Percentiles rank a stretch among this genome's conserved stretches.
phyloP scores from a whole-genome alignment of 257 asterid species.

The Jacaranda copaia region DNA sequence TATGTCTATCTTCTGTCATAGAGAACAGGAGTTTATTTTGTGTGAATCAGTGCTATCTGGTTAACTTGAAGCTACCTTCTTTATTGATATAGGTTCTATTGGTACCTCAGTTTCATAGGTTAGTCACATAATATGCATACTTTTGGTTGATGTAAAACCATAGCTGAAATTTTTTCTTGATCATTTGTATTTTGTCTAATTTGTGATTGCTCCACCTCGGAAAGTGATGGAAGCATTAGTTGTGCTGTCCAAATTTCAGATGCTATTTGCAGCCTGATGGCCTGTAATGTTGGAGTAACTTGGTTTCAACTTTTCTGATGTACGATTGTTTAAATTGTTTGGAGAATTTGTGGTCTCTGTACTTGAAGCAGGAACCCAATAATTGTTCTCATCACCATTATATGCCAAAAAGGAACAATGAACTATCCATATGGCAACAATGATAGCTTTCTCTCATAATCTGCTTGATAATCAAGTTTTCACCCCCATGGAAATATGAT shows the following conservation, averaged over 20 bases:
- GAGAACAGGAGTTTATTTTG: too few species aligned
- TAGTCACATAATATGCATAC: neutral
- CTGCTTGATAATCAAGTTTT: neutral
- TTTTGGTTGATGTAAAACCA: neutral
- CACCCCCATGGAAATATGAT: neutral
- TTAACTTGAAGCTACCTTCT: too few species aligned
- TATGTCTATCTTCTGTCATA: too few species aligned
- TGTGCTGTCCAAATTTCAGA: neutral
- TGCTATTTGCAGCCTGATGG: conserved; percentile 12
- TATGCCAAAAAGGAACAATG: too few species aligned
- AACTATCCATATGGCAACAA: too few species aligned
- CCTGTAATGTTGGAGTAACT: neutral
- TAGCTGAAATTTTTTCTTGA: neutral
- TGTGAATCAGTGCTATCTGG: too few species aligned
- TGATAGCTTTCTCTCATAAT: neutral
- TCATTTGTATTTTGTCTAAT: neutral
- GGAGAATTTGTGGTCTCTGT: neutral
- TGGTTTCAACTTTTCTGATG: neutral
- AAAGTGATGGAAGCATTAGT: neutral
- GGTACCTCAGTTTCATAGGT: neutral
- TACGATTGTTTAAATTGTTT: neutral
- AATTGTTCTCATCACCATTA: too few species aligned
- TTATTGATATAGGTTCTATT: too few species aligned
- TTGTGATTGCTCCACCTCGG: conserved; percentile 14
- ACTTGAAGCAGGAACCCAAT: neutral